phyloP scores from a whole-genome alignment of 495 filamentous ascomycete species.

The Aspergillus cavernicola region DNA sequence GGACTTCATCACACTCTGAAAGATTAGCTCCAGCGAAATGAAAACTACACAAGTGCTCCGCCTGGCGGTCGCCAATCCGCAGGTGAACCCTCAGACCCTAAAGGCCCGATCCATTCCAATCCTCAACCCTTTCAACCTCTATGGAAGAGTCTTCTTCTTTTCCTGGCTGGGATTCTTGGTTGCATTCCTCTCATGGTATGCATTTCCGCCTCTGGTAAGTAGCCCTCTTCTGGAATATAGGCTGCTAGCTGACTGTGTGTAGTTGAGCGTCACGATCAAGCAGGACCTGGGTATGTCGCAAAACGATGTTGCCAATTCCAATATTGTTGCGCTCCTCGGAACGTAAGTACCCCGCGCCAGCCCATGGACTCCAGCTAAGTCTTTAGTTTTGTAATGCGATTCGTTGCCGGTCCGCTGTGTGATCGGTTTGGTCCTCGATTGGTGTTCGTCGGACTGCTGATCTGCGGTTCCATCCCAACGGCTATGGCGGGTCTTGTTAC shows the following conservation, averaged over 20 bases:
- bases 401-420: slow-evolving; percentile 80
- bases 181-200: slow-evolving; percentile 86
- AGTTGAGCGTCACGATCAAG: slow-evolving; percentile 71
- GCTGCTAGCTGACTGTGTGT: slow-evolving; percentile 9
- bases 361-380: slow-evolving; percentile 16
- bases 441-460: slow-evolving; percentile 74
- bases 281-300: slow-evolving; percentile 70
- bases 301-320: slow-evolving; percentile 78
- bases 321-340: slow-evolving; percentile 80
- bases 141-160: slow-evolving; percentile 92
- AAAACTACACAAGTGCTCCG: slow-evolving; percentile 21
- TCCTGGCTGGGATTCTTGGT: slow-evolving; percentile 95
- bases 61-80: slow-evolving; percentile 33
- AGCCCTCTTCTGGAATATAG: not conserved
- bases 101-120: slow-evolving; percentile 80
- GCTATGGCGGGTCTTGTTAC: slow-evolving; percentile 76
- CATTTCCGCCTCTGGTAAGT: slow-evolving; percentile 79
- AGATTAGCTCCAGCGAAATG: not conserved
- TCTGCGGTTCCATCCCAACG: slow-evolving; percentile 77
- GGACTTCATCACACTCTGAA: not conserved
- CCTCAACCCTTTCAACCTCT: slow-evolving; percentile 73
- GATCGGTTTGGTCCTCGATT: slow-evolving; percentile 79
- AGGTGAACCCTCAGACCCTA: slow-evolving; percentile 69
- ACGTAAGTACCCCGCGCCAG: slow-evolving; percentile 54
- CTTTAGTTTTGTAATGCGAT: slow-evolving; percentile 67